Percentiles rank a stretch among this genome's conserved stretches.
These are phyloP conservation scores for Cadophora sp. DNA, from an alignment of 2,329 filamentous ascomycete species.

Conservation along the genomic window DNA sequence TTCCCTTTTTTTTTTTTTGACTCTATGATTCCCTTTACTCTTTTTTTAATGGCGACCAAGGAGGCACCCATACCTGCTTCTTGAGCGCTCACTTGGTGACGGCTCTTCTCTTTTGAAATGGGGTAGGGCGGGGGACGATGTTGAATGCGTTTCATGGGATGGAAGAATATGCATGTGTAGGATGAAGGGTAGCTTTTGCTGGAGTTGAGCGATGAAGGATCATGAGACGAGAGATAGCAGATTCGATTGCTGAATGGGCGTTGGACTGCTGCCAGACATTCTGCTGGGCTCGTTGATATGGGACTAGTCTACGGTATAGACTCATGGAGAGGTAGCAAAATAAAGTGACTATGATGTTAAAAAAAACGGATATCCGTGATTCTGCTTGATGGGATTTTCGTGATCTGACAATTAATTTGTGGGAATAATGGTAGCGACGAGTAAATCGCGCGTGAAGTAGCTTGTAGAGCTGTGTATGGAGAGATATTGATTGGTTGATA, in stretches of 20 bases:
- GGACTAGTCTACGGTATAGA: constrained; percentile 9
- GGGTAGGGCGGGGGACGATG: constrained; percentile 7
- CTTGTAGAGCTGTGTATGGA: background rate
- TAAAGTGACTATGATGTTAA: constrained; percentile 19
- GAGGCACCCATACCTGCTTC: constrained; percentile 19
- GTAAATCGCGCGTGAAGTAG: background rate
- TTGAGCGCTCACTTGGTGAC: constrained; percentile 12
- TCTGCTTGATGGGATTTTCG: background rate
- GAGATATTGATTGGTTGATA: constrained; percentile 14
- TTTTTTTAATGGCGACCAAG: constrained; percentile 26
- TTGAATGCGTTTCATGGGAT: constrained; percentile 17
- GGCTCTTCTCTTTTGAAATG: constrained; percentile 11
- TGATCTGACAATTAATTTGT: background rate
- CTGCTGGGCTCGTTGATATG: constrained; percentile 16
- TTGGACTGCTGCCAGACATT: background rate
- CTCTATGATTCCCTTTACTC: constrained; percentile 20
- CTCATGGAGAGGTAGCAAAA: constrained; percentile 17
- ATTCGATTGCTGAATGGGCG: background rate
- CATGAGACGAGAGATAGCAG: constrained; percentile 2
- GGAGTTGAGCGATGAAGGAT: background rate
- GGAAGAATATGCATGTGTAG: constrained; percentile 14
- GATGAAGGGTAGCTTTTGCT: constrained; percentile 2
- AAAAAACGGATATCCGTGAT: background rate
- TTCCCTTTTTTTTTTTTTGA: constrained; percentile 18
- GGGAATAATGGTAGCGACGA: background rate